These are phyloP conservation scores for Marasmius fiardii DNA, from an alignment of 1,284 basidiomycete genomes.

Conservation along the genomic window DNA sequence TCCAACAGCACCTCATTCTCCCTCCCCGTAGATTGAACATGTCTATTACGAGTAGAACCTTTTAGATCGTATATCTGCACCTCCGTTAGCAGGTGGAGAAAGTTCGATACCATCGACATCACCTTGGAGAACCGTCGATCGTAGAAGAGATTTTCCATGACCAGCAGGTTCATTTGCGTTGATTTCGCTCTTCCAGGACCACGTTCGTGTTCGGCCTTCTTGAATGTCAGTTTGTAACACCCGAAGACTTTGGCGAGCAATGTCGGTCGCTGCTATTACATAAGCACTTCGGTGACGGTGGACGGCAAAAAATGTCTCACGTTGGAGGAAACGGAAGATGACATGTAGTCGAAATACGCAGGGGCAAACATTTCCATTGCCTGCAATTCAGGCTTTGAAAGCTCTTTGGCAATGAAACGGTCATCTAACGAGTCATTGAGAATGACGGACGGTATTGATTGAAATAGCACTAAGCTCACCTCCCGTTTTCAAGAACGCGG, in stretches of 20 bases:
- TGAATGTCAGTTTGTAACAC: constrained; percentile 94
- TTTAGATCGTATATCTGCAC: constrained; percentile 91
- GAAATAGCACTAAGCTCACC: constrained; percentile 41
- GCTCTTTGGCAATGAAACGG: constrained; percentile 97
- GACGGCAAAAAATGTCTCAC: constrained; percentile 38
- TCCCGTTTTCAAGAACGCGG: constrained; percentile 93
- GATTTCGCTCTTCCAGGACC: constrained; percentile 66
- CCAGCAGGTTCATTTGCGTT: constrained; percentile 91
- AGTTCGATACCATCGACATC: not conserved
- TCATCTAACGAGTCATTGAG: constrained; percentile 60
- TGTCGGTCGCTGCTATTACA: constrained; percentile 74
- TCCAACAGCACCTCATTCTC: constrained; percentile 93
- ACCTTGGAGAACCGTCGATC: constrained; percentile 86
- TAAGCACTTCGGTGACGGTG: constrained; percentile 4
- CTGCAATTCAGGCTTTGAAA: constrained; percentile 90
- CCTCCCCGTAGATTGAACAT: constrained; percentile 87
- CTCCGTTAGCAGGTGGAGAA: not conserved
- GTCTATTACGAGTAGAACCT: constrained; percentile 88
- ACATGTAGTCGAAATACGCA: constrained; percentile 97
- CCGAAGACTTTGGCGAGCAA: constrained; percentile 97
- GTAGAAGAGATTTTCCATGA: constrained; percentile 99
- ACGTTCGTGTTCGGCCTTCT: constrained; percentile 73
- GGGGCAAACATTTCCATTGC: constrained; percentile 97
- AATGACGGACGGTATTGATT: not conserved
- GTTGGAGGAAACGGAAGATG: constrained; percentile 76